Conservation (phyloP, 2,329 filamentous ascomycete genomes). For the Aspergillus texensis region DNA sequence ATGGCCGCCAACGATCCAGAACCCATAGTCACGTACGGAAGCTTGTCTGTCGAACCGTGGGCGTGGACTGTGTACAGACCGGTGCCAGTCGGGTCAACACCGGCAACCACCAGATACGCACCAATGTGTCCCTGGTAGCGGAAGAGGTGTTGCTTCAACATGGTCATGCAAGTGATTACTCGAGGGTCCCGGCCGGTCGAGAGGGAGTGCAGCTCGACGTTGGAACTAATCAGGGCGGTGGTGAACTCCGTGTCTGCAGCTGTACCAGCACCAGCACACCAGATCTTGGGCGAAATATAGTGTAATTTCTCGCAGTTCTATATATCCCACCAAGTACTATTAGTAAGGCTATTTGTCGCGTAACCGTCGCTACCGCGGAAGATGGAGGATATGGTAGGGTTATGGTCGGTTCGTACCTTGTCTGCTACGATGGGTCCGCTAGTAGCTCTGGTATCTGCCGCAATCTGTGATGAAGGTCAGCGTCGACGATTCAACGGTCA, state of each 20-base stretch:
- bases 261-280: constrained; percentile 97
- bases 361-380: background rate
- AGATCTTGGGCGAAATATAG: constrained; percentile 98
- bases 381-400: background rate
- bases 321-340: background rate
- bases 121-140: constrained; percentile 97
- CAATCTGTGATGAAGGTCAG: constrained; percentile 65
- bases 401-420: constrained; percentile 62
- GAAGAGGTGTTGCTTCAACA: constrained; percentile 99
- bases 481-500: constrained; percentile 10
- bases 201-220: constrained; percentile 95
- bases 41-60: constrained; percentile 96
- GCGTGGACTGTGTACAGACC: constrained; percentile 98
- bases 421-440: constrained; percentile 98
- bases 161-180: constrained; percentile 98
- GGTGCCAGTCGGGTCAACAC: constrained; percentile 91
- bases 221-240: constrained; percentile 95
- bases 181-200: constrained; percentile 95
- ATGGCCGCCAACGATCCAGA: constrained; percentile 95
- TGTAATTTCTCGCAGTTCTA: constrained; percentile 99
- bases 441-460: constrained; percentile 95
- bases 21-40: constrained; percentile 99
- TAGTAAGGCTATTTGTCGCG: background rate
- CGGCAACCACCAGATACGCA: constrained; percentile 95
- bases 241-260: constrained; percentile 99